A percentile compares a stretch with the other conserved stretches of the same genome.
phyloP scores from a whole-genome alignment of 768 basidiomycete species.

The Mycena maculata region DNA sequence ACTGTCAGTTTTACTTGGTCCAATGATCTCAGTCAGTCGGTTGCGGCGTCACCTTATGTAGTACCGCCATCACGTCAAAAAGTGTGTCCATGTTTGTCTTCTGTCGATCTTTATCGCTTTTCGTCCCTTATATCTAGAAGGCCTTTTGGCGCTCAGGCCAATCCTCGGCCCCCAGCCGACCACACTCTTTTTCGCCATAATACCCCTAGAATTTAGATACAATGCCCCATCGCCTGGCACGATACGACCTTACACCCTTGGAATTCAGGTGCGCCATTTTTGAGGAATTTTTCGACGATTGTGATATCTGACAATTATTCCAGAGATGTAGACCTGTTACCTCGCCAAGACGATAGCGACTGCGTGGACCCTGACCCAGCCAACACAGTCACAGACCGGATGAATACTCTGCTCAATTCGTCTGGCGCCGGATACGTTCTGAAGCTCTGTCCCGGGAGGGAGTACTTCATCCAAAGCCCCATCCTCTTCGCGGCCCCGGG shows the following conservation, averaged over 20 bases:
- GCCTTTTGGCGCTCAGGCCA: not conserved
- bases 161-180: not conserved
- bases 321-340: slow-evolving; percentile 1
- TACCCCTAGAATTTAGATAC: not conserved
- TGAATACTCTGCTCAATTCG: slow-evolving; percentile 73
- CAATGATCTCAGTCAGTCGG: too few species aligned
- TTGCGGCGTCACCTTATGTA: too few species aligned
- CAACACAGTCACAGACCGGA: slow-evolving; percentile 70
- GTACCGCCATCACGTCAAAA: too few species aligned
- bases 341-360: slow-evolving; percentile 22
- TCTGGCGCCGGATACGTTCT: slow-evolving; percentile 76
- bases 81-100: not conserved
- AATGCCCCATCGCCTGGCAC: slow-evolving; percentile 2
- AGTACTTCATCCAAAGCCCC: slow-evolving; percentile 74
- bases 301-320: not conserved
- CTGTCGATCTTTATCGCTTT: not conserved
- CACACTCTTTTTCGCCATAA: not conserved
- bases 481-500: slow-evolving; percentile 72
- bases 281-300: too few species aligned
- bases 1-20: too few species aligned
- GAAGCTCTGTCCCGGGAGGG: slow-evolving; percentile 69
- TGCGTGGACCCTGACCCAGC: slow-evolving; percentile 64
- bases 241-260: not conserved
- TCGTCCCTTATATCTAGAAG: not conserved
- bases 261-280: not conserved